phyloP scores from a whole-genome alignment of 2,329 filamentous ascomycete species.

The Claviceps humidiphila region DNA sequence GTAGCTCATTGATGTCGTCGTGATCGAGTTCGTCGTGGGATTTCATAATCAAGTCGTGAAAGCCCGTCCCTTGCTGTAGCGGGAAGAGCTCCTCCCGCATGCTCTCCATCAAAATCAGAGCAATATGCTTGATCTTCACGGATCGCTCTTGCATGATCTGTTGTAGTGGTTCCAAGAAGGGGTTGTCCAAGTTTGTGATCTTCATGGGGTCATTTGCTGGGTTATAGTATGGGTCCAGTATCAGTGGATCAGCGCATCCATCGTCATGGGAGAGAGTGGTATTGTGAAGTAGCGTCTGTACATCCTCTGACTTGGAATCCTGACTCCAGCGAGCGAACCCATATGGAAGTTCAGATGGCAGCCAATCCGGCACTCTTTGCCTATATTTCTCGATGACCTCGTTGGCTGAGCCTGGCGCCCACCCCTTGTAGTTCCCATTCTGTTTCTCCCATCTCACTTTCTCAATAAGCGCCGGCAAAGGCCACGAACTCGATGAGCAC shows the following conservation, averaged over 20 bases:
- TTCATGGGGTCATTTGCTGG: constrained; percentile 25
- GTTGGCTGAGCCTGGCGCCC: constrained; percentile 17
- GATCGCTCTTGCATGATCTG: constrained; percentile 16
- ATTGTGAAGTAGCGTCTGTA: not conserved
- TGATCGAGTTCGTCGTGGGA: constrained; percentile 19
- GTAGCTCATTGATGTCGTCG: constrained; percentile 8
- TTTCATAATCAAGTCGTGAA: constrained; percentile 21
- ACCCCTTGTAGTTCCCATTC: constrained; percentile 19
- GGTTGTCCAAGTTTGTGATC: constrained; percentile 24
- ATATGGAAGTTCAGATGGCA: constrained; percentile 14
- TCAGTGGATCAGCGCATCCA: constrained; percentile 3
- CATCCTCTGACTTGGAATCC: constrained; percentile 9
- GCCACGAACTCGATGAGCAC: constrained; percentile 17
- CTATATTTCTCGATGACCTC: constrained; percentile 14
- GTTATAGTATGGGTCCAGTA: constrained; percentile 15
- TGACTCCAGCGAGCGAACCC: constrained; percentile 19
- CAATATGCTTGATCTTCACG: constrained; percentile 26
- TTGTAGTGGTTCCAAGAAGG: constrained; percentile 15
- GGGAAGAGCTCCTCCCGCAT: constrained; percentile 32
- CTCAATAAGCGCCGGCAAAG: constrained; percentile 17
- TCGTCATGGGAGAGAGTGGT: not conserved
- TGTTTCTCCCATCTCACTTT: constrained; percentile 14
- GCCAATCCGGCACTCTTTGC: constrained; percentile 15
- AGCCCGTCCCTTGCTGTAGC: constrained; percentile 22
- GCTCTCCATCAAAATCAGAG: constrained; percentile 29